These are phyloP conservation scores for Polyporus tsugae DNA, from an alignment of 1,284 basidiomycete species.

Conservation along the genomic window DNA sequence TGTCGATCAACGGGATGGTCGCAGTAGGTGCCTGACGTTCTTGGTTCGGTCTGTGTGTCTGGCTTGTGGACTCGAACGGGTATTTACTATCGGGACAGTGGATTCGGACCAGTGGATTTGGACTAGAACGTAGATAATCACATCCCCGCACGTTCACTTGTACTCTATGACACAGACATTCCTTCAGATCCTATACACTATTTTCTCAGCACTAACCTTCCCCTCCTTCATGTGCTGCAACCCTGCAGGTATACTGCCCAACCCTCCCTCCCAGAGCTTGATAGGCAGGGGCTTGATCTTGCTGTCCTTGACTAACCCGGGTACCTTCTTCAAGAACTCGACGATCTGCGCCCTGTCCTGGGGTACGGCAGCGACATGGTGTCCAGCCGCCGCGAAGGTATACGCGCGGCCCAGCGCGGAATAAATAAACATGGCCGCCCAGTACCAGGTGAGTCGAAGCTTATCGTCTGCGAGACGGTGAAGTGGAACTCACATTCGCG, in stretches of 20 bases:
- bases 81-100: neutral
- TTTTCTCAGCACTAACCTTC: slow-evolving; percentile 35
- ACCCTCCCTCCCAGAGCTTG: slow-evolving; percentile 33
- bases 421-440: slow-evolving; percentile 30
- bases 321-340: slow-evolving; percentile 32
- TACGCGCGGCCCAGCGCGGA: slow-evolving; percentile 31
- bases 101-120: neutral
- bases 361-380: slow-evolving; percentile 16
- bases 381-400: slow-evolving; percentile 6
- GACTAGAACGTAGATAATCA: neutral
- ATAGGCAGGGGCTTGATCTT: slow-evolving; percentile 32
- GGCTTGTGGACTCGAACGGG: neutral
- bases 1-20: neutral
- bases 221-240: slow-evolving; percentile 35
- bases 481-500: slow-evolving; percentile 7
- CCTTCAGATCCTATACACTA: slow-evolving; percentile 30
- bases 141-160: neutral
- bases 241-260: slow-evolving; percentile 31
- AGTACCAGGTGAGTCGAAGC: neutral
- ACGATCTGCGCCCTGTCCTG: slow-evolving; percentile 32
- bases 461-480: too few relatives aligned
- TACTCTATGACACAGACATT: slow-evolving; percentile 8
- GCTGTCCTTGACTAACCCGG: slow-evolving; percentile 27
- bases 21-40: neutral
- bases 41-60: neutral